Base-by-base conservation (phyloP, 1,284 basidiomycete species). In the Waitea zeae region DNA sequence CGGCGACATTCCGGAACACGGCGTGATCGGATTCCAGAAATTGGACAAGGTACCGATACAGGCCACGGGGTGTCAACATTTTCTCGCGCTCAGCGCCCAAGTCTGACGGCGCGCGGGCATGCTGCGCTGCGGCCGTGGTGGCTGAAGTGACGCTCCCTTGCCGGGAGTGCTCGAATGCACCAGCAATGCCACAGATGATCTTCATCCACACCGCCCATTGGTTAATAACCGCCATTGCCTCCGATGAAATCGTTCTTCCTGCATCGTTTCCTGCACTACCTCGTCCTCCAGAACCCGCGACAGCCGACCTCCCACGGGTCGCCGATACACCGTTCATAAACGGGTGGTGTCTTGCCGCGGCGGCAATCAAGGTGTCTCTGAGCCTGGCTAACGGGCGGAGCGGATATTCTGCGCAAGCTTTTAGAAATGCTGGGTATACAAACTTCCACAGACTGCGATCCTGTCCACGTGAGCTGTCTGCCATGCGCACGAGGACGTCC, bases 161-260 rank as follows among this genome's bases (percentile, higher is more conserved):
- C 29, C n/a, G n/a, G n/a, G n/a, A n/a, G n/a, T n/a, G n/a, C 29
- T 30, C 29, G 7, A 88, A 81, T 1, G 73, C 67, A 2, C 70
- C 62, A 3, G 82, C 78, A 1, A 83, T 89, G 12, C 80, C 70
- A 44, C 82, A 89, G 4, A 92, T 62, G 7, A 83, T 65, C 40
- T 83, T 80, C 33, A 88, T 65, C 76, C 87, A 93, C 18, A 78
- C 61, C 40, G 82, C 70, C 90, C 89, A 96, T 50, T 93, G 87
- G 32, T 61, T n/a, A n/a, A n/a, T n/a, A n/a, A n/a, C n/a, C n/a
- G n/a, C n/a, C 60, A n/a, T n/a, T n/a, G n/a, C n/a, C n/a, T n/a
- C n/a, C n/a, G n/a, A n/a, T n/a, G n/a, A n/a, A 26, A 26, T 26
- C 22, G 22, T 26, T 26, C 7, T n/a, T 7, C 7, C n/a, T 7